These are phyloP conservation scores for Starmerella stellata DNA, from an alignment of 805 yeast species.

Conservation along the genomic window DNA sequence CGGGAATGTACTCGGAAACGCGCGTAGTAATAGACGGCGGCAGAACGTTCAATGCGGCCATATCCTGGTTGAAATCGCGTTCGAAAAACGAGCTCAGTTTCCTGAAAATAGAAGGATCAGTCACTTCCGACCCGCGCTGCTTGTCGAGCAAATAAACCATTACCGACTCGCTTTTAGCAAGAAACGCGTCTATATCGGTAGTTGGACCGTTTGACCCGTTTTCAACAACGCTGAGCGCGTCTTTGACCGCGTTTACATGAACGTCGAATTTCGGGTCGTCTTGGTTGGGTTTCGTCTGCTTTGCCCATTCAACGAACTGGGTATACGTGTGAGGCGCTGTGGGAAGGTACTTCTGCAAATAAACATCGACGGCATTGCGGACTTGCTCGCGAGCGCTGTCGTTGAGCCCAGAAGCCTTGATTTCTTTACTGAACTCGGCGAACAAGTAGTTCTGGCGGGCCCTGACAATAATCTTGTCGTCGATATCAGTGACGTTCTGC, in stretches of 20 bases:
- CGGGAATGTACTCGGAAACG: constrained; percentile 90
- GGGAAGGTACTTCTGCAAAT: constrained; percentile 19
- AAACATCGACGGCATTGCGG: constrained; percentile 24
- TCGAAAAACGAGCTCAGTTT: constrained; percentile 84
- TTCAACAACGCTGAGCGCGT: constrained; percentile 30
- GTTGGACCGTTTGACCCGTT: constrained; percentile 6
- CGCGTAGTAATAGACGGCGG: constrained; percentile 78
- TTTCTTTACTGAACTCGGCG: constrained; percentile 33
- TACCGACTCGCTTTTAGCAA: constrained; percentile 49
- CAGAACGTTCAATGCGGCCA: constrained; percentile 66
- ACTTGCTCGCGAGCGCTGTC: constrained; percentile 20
- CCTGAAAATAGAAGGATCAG: constrained; percentile 69
- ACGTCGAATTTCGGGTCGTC: constrained; percentile 71
- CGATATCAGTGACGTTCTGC: constrained; percentile 97
- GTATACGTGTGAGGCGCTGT: neutral
- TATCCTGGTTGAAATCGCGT: constrained; percentile 61
- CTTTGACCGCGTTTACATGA: constrained; percentile 47
- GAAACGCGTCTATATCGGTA: constrained; percentile 22
- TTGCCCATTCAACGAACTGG: constrained; percentile 35
- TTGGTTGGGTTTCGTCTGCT: neutral
- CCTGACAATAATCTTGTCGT: constrained; percentile 86
- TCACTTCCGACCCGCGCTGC: constrained; percentile 54
- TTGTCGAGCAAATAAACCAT: constrained; percentile 55
- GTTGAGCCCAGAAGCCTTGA: constrained; percentile 23
- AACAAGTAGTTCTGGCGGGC: constrained; percentile 80